phyloP scores from a whole-genome alignment of 768 basidiomycete species.

The Strobilomyces echinocephalus region DNA sequence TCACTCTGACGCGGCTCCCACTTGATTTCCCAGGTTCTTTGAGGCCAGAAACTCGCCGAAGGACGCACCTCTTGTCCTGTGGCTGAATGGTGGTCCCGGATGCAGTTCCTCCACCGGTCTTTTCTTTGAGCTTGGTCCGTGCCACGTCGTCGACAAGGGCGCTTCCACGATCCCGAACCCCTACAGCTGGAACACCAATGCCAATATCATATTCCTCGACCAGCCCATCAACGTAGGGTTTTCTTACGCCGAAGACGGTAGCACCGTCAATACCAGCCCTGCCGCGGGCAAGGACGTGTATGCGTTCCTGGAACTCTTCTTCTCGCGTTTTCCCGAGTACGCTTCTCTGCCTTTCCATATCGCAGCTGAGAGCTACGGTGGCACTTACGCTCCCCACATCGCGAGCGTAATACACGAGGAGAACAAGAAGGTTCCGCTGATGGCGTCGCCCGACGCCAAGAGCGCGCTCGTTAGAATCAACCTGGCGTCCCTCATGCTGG shows the following conservation, averaged over 20 bases:
- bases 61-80: constrained; percentile 78
- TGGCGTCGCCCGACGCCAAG: constrained; percentile 36
- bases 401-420: constrained; percentile 76
- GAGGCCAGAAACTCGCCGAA: constrained; percentile 73
- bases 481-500: constrained; percentile 78
- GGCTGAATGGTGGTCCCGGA: constrained; percentile 83
- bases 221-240: constrained; percentile 88
- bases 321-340: constrained; percentile 72
- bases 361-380: constrained; percentile 76
- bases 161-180: constrained; percentile 68
- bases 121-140: constrained; percentile 91
- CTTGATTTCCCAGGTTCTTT: constrained; percentile 62
- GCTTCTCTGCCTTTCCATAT: constrained; percentile 67
- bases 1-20: not conserved
- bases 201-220: constrained; percentile 57
- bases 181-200: constrained; percentile 78
- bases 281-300: constrained; percentile 89
- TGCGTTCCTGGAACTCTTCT: constrained; percentile 77
- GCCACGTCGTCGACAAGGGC: constrained; percentile 65
- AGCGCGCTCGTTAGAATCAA: constrained; percentile 59
- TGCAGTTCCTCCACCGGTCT: constrained; percentile 78
- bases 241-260: constrained; percentile 76
- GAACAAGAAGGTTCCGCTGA: constrained; percentile 55
- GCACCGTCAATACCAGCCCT: constrained; percentile 72
- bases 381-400: constrained; percentile 81